A percentile compares a stretch with the other conserved stretches of the same genome.
Evolutionary conservation across 148 eudicot genomes (phyloP).

Genomic region (Arctostaphylos glauca): DNA sequence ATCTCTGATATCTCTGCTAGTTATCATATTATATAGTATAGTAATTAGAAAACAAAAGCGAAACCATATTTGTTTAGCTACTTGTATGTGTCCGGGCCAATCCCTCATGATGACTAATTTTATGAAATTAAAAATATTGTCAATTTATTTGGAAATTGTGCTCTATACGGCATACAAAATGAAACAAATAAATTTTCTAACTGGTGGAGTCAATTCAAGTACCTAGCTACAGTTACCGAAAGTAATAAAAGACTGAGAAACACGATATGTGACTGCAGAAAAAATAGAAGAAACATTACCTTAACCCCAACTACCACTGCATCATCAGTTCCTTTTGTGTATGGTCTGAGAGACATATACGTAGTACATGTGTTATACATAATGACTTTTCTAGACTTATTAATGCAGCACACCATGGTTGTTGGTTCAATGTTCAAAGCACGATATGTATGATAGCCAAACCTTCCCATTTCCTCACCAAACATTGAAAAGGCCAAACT

Average conservation of each 20-base stretch:
- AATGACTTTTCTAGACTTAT: constrained; percentile 1
- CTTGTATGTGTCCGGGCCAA: too few relatives aligned
- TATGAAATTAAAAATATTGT: too few relatives aligned
- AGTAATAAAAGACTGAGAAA: neutral
- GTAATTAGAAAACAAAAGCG: too few relatives aligned
- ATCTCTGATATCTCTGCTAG: too few relatives aligned
- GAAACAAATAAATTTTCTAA: too few relatives aligned
- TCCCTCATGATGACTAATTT: too few relatives aligned
- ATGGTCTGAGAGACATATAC: neutral
- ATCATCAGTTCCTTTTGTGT: neutral
- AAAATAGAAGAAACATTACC: neutral
- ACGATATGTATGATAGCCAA: neutral
- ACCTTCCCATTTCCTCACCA: neutral
- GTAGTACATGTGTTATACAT: neutral
- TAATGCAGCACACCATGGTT: neutral
- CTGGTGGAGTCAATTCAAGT: too few relatives aligned
- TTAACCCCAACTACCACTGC: neutral
- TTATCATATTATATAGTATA: too few relatives aligned
- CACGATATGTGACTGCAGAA: neutral
- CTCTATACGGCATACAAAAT: too few relatives aligned
- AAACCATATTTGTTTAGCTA: too few relatives aligned
- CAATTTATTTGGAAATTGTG: too few relatives aligned
- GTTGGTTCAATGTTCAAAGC: constrained; percentile 4
- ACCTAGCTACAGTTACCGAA: too few relatives aligned
- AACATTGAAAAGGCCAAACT: neutral